These are phyloP conservation scores for Pulicaria dysenterica DNA, from an alignment of 129 eudicot genomes.

Conservation along the genomic window DNA sequence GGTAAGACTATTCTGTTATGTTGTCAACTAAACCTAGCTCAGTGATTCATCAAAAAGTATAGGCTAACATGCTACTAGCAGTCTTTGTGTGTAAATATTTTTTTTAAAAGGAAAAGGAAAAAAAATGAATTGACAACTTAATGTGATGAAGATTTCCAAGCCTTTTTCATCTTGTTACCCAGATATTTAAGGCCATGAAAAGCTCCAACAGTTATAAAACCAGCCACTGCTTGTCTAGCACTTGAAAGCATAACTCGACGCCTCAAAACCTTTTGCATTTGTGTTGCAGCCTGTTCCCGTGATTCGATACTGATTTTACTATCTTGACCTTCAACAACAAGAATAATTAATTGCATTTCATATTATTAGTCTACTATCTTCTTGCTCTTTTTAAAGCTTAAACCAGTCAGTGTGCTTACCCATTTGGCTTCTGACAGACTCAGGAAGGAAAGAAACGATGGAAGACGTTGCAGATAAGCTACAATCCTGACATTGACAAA, in stretches of 20 bases:
- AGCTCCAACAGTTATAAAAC: slow-evolving; percentile 76
- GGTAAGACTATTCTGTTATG: too few relatives aligned
- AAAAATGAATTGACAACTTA: slow-evolving; percentile 6
- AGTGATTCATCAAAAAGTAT: too few relatives aligned
- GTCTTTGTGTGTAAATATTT: too few relatives aligned
- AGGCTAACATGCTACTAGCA: too few relatives aligned
- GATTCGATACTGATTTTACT: slow-evolving; percentile 46
- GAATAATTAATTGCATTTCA: not conserved
- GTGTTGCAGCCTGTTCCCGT: slow-evolving; percentile 59
- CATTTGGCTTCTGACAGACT: slow-evolving; percentile 48
- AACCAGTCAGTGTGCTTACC: slow-evolving; percentile 51
- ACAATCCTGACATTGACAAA: slow-evolving; percentile 58
- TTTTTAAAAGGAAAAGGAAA: too few relatives aligned
- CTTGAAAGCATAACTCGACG: slow-evolving; percentile 84
- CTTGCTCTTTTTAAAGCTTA: slow-evolving; percentile 4
- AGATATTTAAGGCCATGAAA: slow-evolving; percentile 68
- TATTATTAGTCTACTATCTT: not conserved
- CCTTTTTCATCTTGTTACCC: slow-evolving; percentile 70
- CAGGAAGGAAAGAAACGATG: slow-evolving; percentile 68
- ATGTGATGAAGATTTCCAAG: slow-evolving; percentile 68
- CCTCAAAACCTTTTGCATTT: slow-evolving; percentile 62
- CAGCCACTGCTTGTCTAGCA: slow-evolving; percentile 89
- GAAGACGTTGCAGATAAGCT: slow-evolving; percentile 58
- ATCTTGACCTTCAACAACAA: slow-evolving; percentile 36
- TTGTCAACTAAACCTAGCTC: too few relatives aligned